Percentiles rank a stretch among this genome's conserved stretches.
Evolutionary conservation across 1,284 basidiomycete genomes (phyloP).

Genomic region (Leccinum cinnamomeum): DNA sequence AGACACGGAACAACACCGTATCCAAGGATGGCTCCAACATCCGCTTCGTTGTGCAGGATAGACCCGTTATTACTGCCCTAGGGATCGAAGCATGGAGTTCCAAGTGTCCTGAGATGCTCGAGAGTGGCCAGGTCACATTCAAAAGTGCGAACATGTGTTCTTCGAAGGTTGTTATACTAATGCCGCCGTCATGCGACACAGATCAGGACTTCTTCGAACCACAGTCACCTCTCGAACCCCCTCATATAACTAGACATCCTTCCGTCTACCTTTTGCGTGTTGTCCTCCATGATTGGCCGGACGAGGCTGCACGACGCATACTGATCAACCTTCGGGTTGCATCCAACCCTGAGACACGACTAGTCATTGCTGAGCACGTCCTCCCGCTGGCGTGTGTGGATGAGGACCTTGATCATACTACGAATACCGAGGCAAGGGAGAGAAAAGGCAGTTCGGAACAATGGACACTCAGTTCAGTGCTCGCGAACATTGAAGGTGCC

Average conservation of each 20-base stretch:
- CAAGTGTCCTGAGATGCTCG: constrained; percentile 60
- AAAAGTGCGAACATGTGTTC: constrained; percentile 42
- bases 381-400: constrained; percentile 51
- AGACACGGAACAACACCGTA: neutral
- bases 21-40: constrained; percentile 11
- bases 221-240: constrained; percentile 44
- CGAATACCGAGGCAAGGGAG: constrained; percentile 1
- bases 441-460: constrained; percentile 13
- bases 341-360: constrained; percentile 50
- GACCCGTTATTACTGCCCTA: constrained; percentile 60
- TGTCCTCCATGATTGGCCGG: constrained; percentile 75
- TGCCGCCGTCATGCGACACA: constrained; percentile 19
- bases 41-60: constrained; percentile 67
- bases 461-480: constrained; percentile 29
- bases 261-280: constrained; percentile 69
- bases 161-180: neutral
- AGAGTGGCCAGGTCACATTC: constrained; percentile 55
- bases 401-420: too few species aligned
- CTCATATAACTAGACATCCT: constrained; percentile 40
- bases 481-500: constrained; percentile 43
- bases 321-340: constrained; percentile 52
- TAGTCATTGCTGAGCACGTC: constrained; percentile 68
- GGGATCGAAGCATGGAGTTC: constrained; percentile 62
- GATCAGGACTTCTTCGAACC: constrained; percentile 73
- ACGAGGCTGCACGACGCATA: constrained; percentile 54